A percentile compares a stretch with the other conserved stretches of the same genome.
These are phyloP conservation scores for Trametes sp. DNA, from an alignment of 1,284 basidiomycete species.

Conservation along the genomic window DNA sequence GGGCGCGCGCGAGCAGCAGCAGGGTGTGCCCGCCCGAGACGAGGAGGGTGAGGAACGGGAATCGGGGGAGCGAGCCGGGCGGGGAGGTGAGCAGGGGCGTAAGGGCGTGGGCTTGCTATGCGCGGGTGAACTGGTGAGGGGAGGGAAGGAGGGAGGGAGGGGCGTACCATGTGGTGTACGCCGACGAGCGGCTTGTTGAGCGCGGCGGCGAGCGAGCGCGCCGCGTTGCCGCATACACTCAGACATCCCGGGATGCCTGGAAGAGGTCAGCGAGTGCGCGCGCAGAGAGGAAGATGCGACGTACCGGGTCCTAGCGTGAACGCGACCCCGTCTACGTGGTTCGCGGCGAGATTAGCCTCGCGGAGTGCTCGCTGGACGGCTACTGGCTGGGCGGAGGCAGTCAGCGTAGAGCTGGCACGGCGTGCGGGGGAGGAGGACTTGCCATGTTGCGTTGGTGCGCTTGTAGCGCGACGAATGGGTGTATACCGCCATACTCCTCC, in stretches of 20 bases:
- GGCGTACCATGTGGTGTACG: conserved; percentile 90
- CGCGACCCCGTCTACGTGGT: conserved; percentile 85
- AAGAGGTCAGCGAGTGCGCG: background rate
- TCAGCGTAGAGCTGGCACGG: conserved; percentile 8
- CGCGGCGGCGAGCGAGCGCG: conserved; percentile 82
- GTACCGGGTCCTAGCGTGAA: conserved; percentile 90
- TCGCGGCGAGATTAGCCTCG: conserved; percentile 64
- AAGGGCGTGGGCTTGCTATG: conserved; percentile 92
- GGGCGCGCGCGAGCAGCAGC: conserved; percentile 75
- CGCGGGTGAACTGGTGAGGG: conserved; percentile 7
- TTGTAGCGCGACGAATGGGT: conserved; percentile 79
- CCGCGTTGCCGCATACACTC: conserved; percentile 78
- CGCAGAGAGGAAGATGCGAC: conserved; percentile 9
- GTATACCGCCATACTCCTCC: conserved; percentile 81
- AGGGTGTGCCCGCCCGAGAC: conserved; percentile 93
- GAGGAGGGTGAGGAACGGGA: conserved; percentile 89
- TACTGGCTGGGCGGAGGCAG: conserved; percentile 59
- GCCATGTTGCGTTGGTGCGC: conserved; percentile 84
- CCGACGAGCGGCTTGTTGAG: conserved; percentile 84
- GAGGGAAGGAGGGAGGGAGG: background rate
- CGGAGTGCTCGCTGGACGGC: conserved; percentile 75
- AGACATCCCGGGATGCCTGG: conserved; percentile 84
- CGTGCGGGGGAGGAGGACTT: conserved; percentile 31
- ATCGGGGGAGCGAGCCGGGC: conserved; percentile 59
- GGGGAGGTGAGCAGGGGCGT: conserved; percentile 81